A percentile compares a stretch with the other conserved stretches of the same genome.
Evolutionary conservation across 2,329 filamentous ascomycete genomes (phyloP).

Genomic region (Fusarium domesticum): DNA sequence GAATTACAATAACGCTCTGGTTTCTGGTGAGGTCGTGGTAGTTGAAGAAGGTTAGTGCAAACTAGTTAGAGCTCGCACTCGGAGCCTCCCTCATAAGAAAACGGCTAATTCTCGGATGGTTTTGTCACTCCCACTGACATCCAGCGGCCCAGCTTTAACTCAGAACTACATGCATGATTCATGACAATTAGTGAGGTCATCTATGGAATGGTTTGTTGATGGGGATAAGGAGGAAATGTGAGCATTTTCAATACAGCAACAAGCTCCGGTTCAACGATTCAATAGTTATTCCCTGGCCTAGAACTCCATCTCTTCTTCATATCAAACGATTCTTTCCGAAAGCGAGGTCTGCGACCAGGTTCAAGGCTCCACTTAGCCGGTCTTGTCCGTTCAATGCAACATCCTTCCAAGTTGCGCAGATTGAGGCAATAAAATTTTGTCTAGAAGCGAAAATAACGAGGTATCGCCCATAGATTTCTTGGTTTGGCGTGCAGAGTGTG

Average conservation of each 20-base stretch:
- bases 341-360: conserved; percentile 20
- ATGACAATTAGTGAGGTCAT: background rate
- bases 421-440: no score
- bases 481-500: background rate
- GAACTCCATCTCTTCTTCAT: background rate
- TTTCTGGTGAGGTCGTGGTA: background rate
- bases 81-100: background rate
- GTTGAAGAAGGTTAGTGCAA: background rate
- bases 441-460: no score
- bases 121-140: background rate
- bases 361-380: conserved; percentile 24
- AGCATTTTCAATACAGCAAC: background rate
- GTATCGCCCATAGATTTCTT: background rate
- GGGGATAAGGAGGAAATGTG: background rate
- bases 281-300: background rate
- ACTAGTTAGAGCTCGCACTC: background rate
- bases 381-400: conserved; percentile 14
- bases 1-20: background rate
- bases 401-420: conserved; percentile 11
- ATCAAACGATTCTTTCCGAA: conserved; percentile 20
- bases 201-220: background rate
- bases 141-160: no score
- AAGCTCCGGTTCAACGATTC: background rate
- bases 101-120: background rate
- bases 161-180: no score